Evolutionary conservation across 768 basidiomycete species (phyloP).

Genomic region (Hypholoma fasciculare): DNA sequence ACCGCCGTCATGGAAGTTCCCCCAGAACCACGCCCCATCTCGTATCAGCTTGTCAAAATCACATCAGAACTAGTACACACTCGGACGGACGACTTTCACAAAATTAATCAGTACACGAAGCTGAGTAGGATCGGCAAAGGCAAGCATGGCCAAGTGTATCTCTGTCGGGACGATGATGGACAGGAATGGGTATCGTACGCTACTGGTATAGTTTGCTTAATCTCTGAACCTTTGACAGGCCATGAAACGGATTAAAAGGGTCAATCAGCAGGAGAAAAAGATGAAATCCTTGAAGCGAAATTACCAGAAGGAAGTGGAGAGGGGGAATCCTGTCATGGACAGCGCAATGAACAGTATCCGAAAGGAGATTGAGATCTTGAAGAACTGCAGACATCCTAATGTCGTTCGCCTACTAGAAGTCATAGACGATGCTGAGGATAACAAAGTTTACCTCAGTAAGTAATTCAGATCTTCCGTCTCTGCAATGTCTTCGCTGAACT

Average conservation of each 20-base stretch:
- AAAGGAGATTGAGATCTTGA: constrained; percentile 91
- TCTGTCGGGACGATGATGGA: constrained; percentile 50
- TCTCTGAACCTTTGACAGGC: constrained; percentile 42
- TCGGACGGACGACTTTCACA: constrained; percentile 27
- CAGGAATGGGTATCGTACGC: constrained; percentile 45
- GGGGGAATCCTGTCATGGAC: constrained; percentile 28
- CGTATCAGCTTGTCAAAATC: constrained; percentile 38
- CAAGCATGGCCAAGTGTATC: constrained; percentile 62
- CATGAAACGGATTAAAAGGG: constrained; percentile 67
- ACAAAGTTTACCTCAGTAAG: constrained; percentile 86
- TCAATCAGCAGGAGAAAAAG: constrained; percentile 65
- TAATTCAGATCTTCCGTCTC: constrained; percentile 4
- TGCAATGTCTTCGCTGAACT: too few relatives aligned
- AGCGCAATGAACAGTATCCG: constrained; percentile 75
- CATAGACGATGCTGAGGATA: constrained; percentile 81
- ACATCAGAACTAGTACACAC: constrained; percentile 37
- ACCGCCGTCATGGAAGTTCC: constrained; percentile 3
- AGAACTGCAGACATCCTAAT: constrained; percentile 78
- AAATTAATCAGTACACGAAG: constrained; percentile 70
- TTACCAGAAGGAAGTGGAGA: constrained; percentile 28
- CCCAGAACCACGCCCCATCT: neutral
- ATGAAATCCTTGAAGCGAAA: constrained; percentile 52
- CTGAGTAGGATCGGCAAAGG: constrained; percentile 37
- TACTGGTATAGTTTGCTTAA: neutral
- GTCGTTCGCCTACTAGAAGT: constrained; percentile 84